These are phyloP conservation scores for Hyaloperonospora brassicae DNA, from an alignment of 352 stramenopile species.

Conservation along the genomic window DNA sequence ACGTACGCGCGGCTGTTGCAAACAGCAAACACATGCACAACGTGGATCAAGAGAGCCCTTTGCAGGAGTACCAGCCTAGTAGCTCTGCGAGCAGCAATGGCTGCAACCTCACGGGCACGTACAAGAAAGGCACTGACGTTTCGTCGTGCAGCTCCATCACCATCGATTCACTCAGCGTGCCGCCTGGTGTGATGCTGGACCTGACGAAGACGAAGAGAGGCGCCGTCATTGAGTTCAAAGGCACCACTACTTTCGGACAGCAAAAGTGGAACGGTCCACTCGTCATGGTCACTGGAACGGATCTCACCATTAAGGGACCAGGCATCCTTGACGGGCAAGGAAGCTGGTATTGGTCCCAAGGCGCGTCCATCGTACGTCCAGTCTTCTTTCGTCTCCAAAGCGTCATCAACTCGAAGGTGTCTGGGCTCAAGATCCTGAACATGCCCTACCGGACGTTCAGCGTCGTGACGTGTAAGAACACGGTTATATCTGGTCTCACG, in stretches of 20 bases:
- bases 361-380: slow-evolving; percentile 20
- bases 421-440: slow-evolving; percentile 29
- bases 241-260: neutral
- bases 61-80: neutral
- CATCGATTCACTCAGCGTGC: neutral
- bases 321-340: neutral
- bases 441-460: slow-evolving; percentile 24
- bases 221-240: neutral
- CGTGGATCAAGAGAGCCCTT: neutral
- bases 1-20: neutral
- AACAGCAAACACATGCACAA: neutral
- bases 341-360: slow-evolving; percentile 26
- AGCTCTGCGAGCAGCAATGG: neutral
- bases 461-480: slow-evolving; percentile 20
- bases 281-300: neutral
- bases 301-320: neutral
- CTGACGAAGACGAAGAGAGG: neutral
- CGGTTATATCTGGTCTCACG: neutral
- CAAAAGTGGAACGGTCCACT: neutral
- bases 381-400: slow-evolving; percentile 27
- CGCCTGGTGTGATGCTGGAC: neutral
- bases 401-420: slow-evolving; percentile 20
- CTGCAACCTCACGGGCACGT: slow-evolving; percentile 1
- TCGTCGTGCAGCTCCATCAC: slow-evolving; percentile 1
- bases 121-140: slow-evolving; percentile 1